A percentile compares a stretch with the other conserved stretches of the same genome.
Evolutionary conservation across 352 stramenopile species (phyloP).

Genomic region (Phytopythium vexans): DNA sequence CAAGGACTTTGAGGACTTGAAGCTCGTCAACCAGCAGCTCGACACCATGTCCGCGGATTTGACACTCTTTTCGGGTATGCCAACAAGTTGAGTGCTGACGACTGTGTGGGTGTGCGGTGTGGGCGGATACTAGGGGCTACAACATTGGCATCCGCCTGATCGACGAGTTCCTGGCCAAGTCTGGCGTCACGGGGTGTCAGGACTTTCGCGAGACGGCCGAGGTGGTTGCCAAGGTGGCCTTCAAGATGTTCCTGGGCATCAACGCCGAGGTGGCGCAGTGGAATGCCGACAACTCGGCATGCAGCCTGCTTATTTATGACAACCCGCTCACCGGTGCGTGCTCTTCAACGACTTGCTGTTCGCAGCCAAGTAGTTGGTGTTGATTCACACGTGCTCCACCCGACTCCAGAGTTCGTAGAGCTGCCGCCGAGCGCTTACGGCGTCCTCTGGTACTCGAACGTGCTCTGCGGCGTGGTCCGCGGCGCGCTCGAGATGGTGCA

Average conservation of each 20-base stretch:
- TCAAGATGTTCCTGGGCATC: slow-evolving; percentile 98
- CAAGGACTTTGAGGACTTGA: slow-evolving; percentile 95
- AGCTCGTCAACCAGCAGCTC: slow-evolving; percentile 94
- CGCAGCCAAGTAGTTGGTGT: background rate
- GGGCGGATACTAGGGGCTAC: slow-evolving; percentile 76
- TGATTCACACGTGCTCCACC: slow-evolving; percentile 2
- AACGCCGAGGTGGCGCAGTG: slow-evolving; percentile 90
- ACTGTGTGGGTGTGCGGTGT: background rate
- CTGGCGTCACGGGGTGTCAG: slow-evolving; percentile 68
- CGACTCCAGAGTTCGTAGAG: slow-evolving; percentile 82
- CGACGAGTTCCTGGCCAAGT: slow-evolving; percentile 98
- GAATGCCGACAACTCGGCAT: slow-evolving; percentile 84
- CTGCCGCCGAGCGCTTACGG: slow-evolving; percentile 84
- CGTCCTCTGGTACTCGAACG: slow-evolving; percentile 95
- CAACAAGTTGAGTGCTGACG: background rate
- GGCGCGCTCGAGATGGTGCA: slow-evolving; percentile 96
- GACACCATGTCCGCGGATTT: slow-evolving; percentile 90
- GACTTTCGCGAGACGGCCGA: slow-evolving; percentile 95
- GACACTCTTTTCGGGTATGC: slow-evolving; percentile 84
- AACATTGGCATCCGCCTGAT: slow-evolving; percentile 97
- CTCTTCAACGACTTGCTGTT: no score
- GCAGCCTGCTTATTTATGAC: slow-evolving; percentile 94
- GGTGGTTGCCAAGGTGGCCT: slow-evolving; percentile 94
- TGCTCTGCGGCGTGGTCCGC: slow-evolving; percentile 95
- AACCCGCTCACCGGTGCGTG: slow-evolving; percentile 90